Percentiles rank a stretch among this genome's conserved stretches.
Conservation (phyloP, 1,139 yeast species). For the Kazachstania sp. region DNA sequence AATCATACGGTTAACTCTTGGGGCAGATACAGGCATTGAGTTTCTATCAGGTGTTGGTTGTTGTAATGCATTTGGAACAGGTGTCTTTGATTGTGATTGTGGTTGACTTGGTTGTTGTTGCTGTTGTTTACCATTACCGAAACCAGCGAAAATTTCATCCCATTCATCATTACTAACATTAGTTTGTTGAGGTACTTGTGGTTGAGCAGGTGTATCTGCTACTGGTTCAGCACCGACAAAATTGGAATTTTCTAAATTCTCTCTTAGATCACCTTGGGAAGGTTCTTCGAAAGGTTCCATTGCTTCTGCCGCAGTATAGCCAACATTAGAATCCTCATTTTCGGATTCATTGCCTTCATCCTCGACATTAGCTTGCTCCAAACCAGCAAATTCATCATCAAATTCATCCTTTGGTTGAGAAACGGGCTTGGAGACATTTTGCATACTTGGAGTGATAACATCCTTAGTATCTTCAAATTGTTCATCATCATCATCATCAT, state of each 20-base stretch:
- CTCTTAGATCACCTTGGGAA: slow-evolving; percentile 22
- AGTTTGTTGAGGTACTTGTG: slow-evolving; percentile 1
- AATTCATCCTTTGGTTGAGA: slow-evolving; percentile 20
- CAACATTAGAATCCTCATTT: slow-evolving; percentile 21
- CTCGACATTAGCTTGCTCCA: slow-evolving; percentile 44
- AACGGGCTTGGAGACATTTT: slow-evolving; percentile 2
- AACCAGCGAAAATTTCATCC: slow-evolving; percentile 91
- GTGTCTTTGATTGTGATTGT: slow-evolving; percentile 4
- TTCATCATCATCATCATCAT: slow-evolving; percentile 28
- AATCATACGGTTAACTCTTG: slow-evolving; percentile 27
- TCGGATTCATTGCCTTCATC: slow-evolving; percentile 35
- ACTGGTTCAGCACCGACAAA: slow-evolving; percentile 33
- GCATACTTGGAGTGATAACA: slow-evolving; percentile 9
- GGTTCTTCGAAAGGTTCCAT: slow-evolving; percentile 18
- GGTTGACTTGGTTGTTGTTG: slow-evolving; percentile 7
- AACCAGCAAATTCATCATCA: slow-evolving; percentile 45
- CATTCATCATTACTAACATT: slow-evolving; percentile 59
- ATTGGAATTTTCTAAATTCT: slow-evolving; percentile 28
- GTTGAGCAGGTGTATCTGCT: slow-evolving; percentile 7
- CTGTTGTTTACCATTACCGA: slow-evolving; percentile 45
- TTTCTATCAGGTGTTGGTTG: slow-evolving; percentile 12
- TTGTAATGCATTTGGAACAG: slow-evolving; percentile 2
- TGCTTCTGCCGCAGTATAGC: slow-evolving; percentile 8
- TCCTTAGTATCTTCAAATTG: slow-evolving; percentile 18
- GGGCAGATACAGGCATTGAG: slow-evolving; percentile 4